Base-by-base conservation (phyloP, 176 grass and related monocot species). In the Echinochloa phyllopogon region DNA sequence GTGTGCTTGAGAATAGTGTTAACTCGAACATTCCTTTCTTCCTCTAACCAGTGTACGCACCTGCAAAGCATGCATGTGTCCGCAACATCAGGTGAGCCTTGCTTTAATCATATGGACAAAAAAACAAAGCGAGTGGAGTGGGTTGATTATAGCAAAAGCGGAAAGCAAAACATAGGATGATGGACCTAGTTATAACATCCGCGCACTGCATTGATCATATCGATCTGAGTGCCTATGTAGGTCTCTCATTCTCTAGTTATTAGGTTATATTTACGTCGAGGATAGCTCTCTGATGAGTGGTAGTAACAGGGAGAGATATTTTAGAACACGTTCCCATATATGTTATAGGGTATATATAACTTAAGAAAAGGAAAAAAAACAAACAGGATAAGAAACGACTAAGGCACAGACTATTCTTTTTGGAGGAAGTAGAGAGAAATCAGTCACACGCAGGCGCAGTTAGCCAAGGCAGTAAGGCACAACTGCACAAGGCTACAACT, bases 271-370 rank as follows among this genome's bases (percentile, higher is more conserved):
- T 29, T 57, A 78, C 42, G 24, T 40, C n/a, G 42, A 47, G 33
- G 71, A 17, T 64, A 40, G 44, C 49, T 87, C 56, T 65, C 25
- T 73, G 60, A 78, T 74, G 79, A 81, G 48, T 7, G 65, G 51
- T 72, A 45, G 6, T 56, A 82, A 64, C 53, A 45, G 72, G 57
- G 56, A 63, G 61, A 42, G 84, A 87, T 83, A 75, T 83, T 87
- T 87, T 87, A 90, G 89, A 79, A 90, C 37, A 90, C 24, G 89
- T 79, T 90, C 89, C 88, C 80, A 90, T 84, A 84, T 79, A 59
- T 83, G 23, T 33, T 33, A 33, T 33, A 33, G 29, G 29, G 29
- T 33, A 33, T 33, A 33, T 33, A 33, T 33, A 33, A 61, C 67
- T 79, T 87, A 83, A 83, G 74, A 87, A 87, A 60, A 75, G 68